These are phyloP conservation scores for Xylariales sp. DNA, from an alignment of 2,329 filamentous ascomycete species.

Conservation along the genomic window DNA sequence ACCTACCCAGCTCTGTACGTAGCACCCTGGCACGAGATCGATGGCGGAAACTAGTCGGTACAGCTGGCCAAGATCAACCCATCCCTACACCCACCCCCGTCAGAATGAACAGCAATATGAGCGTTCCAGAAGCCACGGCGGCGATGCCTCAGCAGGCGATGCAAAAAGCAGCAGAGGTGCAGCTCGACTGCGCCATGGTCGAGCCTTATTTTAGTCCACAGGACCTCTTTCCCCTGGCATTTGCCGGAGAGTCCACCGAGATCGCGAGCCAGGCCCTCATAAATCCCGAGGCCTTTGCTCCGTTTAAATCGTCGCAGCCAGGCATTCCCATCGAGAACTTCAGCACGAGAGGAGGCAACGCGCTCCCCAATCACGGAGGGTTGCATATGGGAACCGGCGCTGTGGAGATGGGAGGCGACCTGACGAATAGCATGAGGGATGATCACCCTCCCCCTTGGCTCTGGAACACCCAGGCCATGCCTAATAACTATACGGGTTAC, in stretches of 20 bases:
- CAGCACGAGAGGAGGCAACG: constrained; percentile 24
- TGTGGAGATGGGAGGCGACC: constrained; percentile 1
- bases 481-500: constrained; percentile 16
- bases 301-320: constrained; percentile 32
- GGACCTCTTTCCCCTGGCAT: constrained; percentile 50
- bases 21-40: constrained; percentile 60
- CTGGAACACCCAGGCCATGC: constrained; percentile 51
- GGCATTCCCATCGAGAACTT: constrained; percentile 37
- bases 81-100: constrained; percentile 26
- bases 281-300: constrained; percentile 34
- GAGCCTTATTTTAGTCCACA: constrained; percentile 52
- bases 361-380: constrained; percentile 12
- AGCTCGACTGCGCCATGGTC: constrained; percentile 54
- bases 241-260: constrained; percentile 33
- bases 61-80: constrained; percentile 43
- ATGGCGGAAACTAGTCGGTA: constrained; percentile 63
- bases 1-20: constrained; percentile 60
- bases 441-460: constrained; percentile 56
- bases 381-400: constrained; percentile 16
- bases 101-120: constrained; percentile 6
- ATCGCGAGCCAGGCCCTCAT: constrained; percentile 28
- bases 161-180: constrained; percentile 34
- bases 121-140: constrained; percentile 4
- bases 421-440: constrained; percentile 40
- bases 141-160: constrained; percentile 10